Percentiles rank a stretch among this genome's conserved stretches.
Evolutionary conservation across 768 basidiomycete genomes (phyloP).

Genomic region (Phallus indusiatus): DNA sequence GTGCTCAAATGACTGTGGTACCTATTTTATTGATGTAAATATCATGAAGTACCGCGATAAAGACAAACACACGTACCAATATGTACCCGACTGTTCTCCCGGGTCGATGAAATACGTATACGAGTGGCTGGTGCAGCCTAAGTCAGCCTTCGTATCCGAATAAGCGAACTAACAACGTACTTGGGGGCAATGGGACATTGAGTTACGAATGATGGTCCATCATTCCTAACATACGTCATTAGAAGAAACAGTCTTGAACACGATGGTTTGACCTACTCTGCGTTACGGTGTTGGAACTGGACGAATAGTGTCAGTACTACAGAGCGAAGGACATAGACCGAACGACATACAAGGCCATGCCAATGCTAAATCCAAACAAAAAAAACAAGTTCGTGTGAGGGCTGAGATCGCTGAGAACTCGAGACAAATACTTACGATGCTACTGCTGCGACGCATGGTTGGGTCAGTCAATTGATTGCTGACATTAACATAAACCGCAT

Average conservation of each 20-base stretch:
- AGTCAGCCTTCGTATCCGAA: too few relatives aligned
- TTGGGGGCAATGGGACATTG: conserved; percentile 25
- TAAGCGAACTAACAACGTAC: not conserved
- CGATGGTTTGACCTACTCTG: not conserved
- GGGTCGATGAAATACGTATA: conserved; percentile 25
- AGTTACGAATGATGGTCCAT: conserved; percentile 28
- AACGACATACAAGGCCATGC: conserved; percentile 1
- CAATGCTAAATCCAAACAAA: conserved; percentile 1
- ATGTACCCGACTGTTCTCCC: conserved; percentile 33
- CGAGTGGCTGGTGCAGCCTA: not conserved
- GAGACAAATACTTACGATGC: conserved; percentile 29
- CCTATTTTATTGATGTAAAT: not conserved
- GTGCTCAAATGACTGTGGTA: conserved; percentile 13
- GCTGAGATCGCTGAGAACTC: too few relatives aligned
- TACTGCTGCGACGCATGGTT: conserved; percentile 40
- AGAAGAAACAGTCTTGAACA: not conserved
- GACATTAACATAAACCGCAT: conserved; percentile 33
- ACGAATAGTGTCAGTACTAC: not conserved
- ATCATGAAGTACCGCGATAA: too few relatives aligned
- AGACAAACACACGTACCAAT: conserved; percentile 22
- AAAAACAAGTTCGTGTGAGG: not conserved
- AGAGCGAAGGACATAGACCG: not conserved
- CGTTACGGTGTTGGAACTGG: conserved; percentile 6
- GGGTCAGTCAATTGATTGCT: conserved; percentile 33
- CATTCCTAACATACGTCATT: not conserved